Conservation (phyloP, 2,329 filamentous ascomycete genomes). For the Colletotrichum magnum region DNA sequence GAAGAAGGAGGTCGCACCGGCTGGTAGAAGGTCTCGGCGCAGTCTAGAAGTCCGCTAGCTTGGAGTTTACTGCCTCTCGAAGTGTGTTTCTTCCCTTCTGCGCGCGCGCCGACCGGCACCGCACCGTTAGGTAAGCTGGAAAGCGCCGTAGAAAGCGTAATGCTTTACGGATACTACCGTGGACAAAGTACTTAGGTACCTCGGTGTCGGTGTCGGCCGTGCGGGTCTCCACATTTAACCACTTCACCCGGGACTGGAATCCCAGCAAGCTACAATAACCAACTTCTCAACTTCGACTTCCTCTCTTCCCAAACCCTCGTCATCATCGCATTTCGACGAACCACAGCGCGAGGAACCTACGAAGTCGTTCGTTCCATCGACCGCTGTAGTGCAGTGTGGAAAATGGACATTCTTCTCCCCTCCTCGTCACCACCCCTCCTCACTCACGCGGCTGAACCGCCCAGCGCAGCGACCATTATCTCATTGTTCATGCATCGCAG, state of each 20-base stretch:
- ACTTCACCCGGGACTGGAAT: conserved; percentile 1
- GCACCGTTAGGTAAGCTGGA: too few relatives aligned
- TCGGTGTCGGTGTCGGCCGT: conserved; percentile 34
- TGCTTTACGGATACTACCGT: too few relatives aligned
- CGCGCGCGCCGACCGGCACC: too few relatives aligned
- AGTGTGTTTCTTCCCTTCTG: too few relatives aligned
- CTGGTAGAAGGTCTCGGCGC: conserved; percentile 1
- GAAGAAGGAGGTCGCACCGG: background rate
- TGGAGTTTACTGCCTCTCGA: background rate
- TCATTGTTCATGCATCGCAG: conserved; percentile 26
- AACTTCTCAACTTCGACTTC: background rate
- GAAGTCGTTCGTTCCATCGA: background rate
- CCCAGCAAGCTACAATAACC: background rate
- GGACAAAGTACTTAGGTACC: background rate
- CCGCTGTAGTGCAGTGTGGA: background rate
- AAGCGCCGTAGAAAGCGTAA: too few relatives aligned
- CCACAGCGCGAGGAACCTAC: conserved; percentile 2
- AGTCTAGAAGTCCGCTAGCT: background rate
- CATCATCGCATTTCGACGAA: conserved; percentile 32
- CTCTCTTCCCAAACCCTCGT: background rate
- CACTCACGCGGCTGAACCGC: background rate
- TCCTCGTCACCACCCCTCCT: conserved; percentile 3
- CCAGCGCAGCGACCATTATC: conserved; percentile 10
- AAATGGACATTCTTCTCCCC: background rate
- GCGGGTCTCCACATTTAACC: conserved; percentile 29